These are phyloP conservation scores for Phytophthora kernoviae DNA, from an alignment of 352 stramenopile species.

Conservation along the genomic window DNA sequence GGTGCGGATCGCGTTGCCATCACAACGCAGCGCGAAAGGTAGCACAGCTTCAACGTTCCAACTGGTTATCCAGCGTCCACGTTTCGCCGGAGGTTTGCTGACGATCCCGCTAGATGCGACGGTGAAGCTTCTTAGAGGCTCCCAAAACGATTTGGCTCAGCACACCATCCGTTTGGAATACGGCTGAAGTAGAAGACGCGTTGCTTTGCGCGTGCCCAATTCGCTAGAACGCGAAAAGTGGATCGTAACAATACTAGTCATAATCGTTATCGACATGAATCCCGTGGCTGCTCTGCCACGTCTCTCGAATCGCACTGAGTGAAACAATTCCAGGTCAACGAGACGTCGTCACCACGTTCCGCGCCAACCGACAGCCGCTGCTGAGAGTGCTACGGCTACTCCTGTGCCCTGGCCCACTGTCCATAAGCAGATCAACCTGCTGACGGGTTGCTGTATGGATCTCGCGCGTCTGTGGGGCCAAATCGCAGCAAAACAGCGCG, in stretches of 20 bases:
- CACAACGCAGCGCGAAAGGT: not conserved
- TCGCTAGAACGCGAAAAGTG: slow-evolving; percentile 7
- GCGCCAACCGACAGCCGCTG: too few relatives aligned
- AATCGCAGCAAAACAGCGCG: not conserved
- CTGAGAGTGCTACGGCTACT: not conserved
- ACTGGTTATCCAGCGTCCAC: slow-evolving; percentile 13
- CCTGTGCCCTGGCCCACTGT: not conserved
- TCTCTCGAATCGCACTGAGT: not conserved
- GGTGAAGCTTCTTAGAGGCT: slow-evolving; percentile 5
- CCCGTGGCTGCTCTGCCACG: not conserved
- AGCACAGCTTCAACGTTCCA: not conserved
- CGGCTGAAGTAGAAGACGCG: slow-evolving; percentile 4
- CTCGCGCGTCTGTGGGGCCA: not conserved
- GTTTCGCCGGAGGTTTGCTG: slow-evolving; percentile 12
- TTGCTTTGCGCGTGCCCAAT: slow-evolving; percentile 9
- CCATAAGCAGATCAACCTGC: not conserved
- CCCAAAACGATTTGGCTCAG: slow-evolving; percentile 6
- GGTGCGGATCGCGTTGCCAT: not conserved
- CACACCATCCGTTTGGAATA: slow-evolving; percentile 20
- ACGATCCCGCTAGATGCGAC: slow-evolving; percentile 9
- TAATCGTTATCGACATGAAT: not conserved
- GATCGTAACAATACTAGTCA: not conserved
- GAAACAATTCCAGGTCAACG: not conserved
- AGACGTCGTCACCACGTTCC: not conserved
- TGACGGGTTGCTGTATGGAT: not conserved